Conservation (phyloP, 2,329 filamentous ascomycete species). For the Fragosphaeria purpurea region DNA sequence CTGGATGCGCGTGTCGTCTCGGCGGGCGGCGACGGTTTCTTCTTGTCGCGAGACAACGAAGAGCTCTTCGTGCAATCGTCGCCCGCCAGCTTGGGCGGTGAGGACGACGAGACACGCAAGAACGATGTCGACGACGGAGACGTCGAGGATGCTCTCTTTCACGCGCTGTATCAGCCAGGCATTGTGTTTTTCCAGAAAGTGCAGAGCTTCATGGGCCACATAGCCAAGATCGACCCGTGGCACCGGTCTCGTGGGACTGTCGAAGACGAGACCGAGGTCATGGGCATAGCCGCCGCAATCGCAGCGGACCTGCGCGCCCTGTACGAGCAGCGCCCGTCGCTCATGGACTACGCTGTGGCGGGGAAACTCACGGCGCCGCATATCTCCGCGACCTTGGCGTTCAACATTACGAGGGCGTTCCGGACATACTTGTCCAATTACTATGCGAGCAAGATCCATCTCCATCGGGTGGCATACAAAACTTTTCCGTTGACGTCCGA, state of each 20-base stretch:
- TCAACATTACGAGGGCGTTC: constrained; percentile 41
- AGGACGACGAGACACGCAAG: constrained; percentile 6
- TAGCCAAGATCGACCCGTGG: constrained; percentile 47
- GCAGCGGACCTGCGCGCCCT: constrained; percentile 38
- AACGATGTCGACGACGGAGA: constrained; percentile 19
- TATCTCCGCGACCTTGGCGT: constrained; percentile 37
- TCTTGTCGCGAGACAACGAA: constrained; percentile 39
- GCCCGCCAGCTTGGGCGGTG: constrained; percentile 20
- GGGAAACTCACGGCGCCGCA: constrained; percentile 38
- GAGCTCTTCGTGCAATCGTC: constrained; percentile 34
- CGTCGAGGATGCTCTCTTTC: constrained; percentile 42
- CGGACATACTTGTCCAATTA: constrained; percentile 47
- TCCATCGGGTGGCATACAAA: constrained; percentile 48
- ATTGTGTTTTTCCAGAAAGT: constrained; percentile 49
- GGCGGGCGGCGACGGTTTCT: constrained; percentile 45
- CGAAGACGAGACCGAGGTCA: constrained; percentile 48
- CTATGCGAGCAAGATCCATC: constrained; percentile 44
- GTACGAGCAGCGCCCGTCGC: constrained; percentile 38
- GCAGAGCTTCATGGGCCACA: constrained; percentile 46
- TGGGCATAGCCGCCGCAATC: constrained; percentile 42
- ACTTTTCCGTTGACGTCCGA: constrained; percentile 41
- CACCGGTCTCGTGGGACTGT: constrained; percentile 45
- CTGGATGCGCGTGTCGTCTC: constrained; percentile 46
- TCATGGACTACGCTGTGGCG: constrained; percentile 47
- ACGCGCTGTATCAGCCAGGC: constrained; percentile 44